These are phyloP conservation scores for Neofusicoccum ribis DNA, from an alignment of 2,329 filamentous ascomycete genomes.

Conservation along the genomic window DNA sequence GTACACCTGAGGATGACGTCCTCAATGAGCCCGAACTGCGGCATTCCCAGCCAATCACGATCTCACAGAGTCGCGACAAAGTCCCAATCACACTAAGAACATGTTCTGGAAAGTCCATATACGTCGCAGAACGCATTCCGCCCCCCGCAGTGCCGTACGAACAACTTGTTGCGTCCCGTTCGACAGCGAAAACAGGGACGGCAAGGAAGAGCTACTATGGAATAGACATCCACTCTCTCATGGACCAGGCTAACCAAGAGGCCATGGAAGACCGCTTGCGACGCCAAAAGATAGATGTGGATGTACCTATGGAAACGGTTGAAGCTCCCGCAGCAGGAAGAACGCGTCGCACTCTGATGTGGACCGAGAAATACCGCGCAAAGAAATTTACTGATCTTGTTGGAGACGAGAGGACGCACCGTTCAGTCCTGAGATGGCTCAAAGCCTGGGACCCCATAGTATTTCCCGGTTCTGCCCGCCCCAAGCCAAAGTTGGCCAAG, in stretches of 20 bases:
- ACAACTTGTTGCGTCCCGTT: slow-evolving; percentile 66
- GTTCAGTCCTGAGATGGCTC: slow-evolving; percentile 86
- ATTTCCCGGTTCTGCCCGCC: slow-evolving; percentile 72
- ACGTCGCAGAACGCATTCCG: slow-evolving; percentile 57
- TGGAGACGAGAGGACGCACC: slow-evolving; percentile 91
- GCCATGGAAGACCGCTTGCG: slow-evolving; percentile 42
- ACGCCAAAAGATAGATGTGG: slow-evolving; percentile 28
- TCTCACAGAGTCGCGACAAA: slow-evolving; percentile 20
- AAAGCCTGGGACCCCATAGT: slow-evolving; percentile 93
- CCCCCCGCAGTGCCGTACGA: slow-evolving; percentile 59
- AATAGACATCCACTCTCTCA: slow-evolving; percentile 81
- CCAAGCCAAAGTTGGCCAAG: slow-evolving; percentile 52
- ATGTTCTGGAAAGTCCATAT: slow-evolving; percentile 58
- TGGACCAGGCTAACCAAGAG: slow-evolving; percentile 69
- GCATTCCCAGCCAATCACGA: background rate
- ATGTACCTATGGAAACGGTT: slow-evolving; percentile 37
- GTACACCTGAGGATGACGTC: background rate
- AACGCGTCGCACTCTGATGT: slow-evolving; percentile 61
- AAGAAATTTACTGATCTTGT: slow-evolving; percentile 89
- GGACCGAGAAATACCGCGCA: slow-evolving; percentile 97
- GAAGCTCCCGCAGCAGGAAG: slow-evolving; percentile 30
- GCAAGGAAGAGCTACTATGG: slow-evolving; percentile 83
- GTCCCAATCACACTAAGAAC: slow-evolving; percentile 38
- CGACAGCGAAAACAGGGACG: slow-evolving; percentile 61
- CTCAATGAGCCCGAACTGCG: background rate